Evolutionary conservation across 306 rosid species (phyloP).

Genomic region (Quercus alba): DNA sequence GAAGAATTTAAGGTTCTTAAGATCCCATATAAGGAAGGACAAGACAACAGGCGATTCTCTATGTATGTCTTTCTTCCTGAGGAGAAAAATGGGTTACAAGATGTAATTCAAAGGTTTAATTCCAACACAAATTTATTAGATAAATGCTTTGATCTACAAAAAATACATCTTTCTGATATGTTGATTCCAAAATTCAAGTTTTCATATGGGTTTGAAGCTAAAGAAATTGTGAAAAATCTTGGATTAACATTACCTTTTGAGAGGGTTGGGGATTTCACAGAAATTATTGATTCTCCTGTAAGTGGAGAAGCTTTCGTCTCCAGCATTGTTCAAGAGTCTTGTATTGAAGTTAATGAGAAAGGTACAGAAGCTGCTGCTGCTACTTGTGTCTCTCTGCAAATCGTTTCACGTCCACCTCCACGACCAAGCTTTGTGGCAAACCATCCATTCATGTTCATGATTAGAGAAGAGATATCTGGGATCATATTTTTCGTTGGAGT

Average conservation of each 20-base stretch:
- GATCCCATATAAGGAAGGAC: too few relatives aligned
- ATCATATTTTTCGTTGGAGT: constrained; percentile 6
- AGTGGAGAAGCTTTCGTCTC: background rate
- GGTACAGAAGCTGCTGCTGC: constrained; percentile 15
- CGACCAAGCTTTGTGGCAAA: constrained; percentile 19
- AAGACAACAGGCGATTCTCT: too few relatives aligned
- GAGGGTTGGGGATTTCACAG: background rate
- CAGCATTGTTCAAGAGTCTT: background rate
- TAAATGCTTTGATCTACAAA: too few relatives aligned
- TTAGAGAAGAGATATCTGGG: constrained; percentile 10
- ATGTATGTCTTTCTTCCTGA: too few relatives aligned
- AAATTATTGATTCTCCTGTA: background rate
- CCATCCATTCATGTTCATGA: constrained; percentile 19
- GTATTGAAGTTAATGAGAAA: constrained; percentile 21
- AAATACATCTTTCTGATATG: too few relatives aligned
- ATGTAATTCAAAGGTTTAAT: too few relatives aligned
- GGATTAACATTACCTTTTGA: constrained; percentile 22
- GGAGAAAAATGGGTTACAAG: too few relatives aligned
- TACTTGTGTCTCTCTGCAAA: constrained; percentile 5
- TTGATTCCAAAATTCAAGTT: constrained; percentile 27
- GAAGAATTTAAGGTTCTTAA: too few relatives aligned
- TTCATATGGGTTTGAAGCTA: background rate
- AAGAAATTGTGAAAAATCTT: background rate
- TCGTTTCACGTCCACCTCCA: background rate
- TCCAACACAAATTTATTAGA: too few relatives aligned